Base-by-base conservation (phyloP, 2,329 filamentous ascomycete genomes). In the Whalleya microplaca region DNA sequence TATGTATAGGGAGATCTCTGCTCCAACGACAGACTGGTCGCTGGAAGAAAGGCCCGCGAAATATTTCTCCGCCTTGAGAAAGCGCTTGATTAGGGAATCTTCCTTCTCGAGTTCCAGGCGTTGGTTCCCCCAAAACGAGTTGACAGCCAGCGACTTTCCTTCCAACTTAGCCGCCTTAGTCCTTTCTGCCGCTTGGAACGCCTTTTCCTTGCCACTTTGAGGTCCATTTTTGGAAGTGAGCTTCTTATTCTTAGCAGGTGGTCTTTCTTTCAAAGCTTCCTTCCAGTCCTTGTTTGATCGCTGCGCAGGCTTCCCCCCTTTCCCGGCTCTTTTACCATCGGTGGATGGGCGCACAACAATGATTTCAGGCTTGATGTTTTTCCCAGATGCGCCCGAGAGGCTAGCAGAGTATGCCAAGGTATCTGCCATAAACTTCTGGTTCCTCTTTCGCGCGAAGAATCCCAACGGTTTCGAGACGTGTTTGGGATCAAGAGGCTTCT, bases 321-420 rank as follows among this genome's bases (percentile, higher is more conserved):
- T 37, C 10, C 32, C 10, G 5, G 21, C 44, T 16, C 50, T 44
- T 64, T 59, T 51, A 48, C 61, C 51, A n/a, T 56, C 46, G 21
- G 48, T 42, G 43, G n/a, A 49, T 49, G 51, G 45, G 27, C 21
- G 20, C 10, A 83, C 78, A 1, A 87, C 80, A 47, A 91, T 82
- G 3, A 77, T 83, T 67, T 91, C 86, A 0, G 86, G 86, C 21
- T 88, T 78, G 4, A 91, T 77, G 2, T 75, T 76, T 61, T 85
- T 89, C 2, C 87, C 87, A 1, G 80, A 76, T 0, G 84, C 78
- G 54, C 86, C 87, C 0, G 86, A 89, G 45, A 92, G 76, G 70
- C 87, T 90, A 12, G 85, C 86, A 1, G 89, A 86, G 68, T 92
- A 92, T 1, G 80, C 77, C 23, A 80, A 79, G 72, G 89, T 89